Evolutionary conservation across 139 green algal species (phyloP), one percentile per base, ranked within the genome.

Genomic region (Volvox reticuliferus): DNA sequence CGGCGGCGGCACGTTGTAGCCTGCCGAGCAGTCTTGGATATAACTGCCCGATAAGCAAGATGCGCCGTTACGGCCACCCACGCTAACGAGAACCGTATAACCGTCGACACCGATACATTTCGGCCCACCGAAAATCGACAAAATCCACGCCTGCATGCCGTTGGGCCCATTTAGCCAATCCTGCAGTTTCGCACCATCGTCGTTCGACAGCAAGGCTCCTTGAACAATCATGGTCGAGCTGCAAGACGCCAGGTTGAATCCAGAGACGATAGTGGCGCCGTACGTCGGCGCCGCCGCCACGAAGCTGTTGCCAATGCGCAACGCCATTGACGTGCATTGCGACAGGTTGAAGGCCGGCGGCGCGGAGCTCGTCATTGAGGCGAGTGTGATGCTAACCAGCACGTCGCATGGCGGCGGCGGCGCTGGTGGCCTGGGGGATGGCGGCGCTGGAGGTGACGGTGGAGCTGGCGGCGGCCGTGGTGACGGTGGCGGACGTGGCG

Each of bases 1-100:
- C 78, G 78, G 78, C 78, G 78, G 78, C 22, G 78, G 37, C 78
- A 61, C 30, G 32, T 30, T 81, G 75, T 61, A 81, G 5, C 75
- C 24, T 50, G 75, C 21, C 5, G 36, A 24, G 37, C 78, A 84
- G 18, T 84, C 78, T 3, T 68, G 78, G 19, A 21, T 68, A 44
- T 84, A 84, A 1, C 13, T 35, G 0, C 78, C 78, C 14, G n/a
- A 36, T 9, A 84, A 35, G 78, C 78, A 84, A 24, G 76, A 62
- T 1, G n/a, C 76, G n/a, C 77, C 77, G 77, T 30, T 33, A 26
- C 21, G 36, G 17, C 78, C 78, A 14, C 26, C 37, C 24, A 67
- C 78, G 37, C 32, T 67, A 17, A 50, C 78, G 36, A 84, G 18
- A 50, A 84, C 33, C 12, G 37, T 84, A 50, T 84, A 84, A 22